Conservation (phyloP, 345 rosid genomes). For the Geranium rotundifolium region DNA sequence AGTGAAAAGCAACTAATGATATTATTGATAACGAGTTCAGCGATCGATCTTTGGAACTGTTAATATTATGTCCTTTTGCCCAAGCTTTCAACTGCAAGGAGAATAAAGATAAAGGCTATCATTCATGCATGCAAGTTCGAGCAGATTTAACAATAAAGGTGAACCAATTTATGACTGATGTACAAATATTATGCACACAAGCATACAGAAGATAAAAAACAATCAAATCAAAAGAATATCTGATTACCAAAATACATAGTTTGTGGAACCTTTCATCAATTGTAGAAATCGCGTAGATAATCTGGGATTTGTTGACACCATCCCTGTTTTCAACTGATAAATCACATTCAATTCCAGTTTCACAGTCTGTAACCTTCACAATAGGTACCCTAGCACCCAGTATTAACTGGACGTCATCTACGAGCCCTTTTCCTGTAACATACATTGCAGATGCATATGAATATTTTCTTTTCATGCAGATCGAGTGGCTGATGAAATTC, state of each 20-base stretch:
- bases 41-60: constrained; percentile 30
- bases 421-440: constrained; percentile 33
- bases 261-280: constrained; percentile 52
- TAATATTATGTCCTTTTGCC: constrained; percentile 42
- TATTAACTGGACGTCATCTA: constrained; percentile 26
- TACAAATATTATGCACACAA: neutral
- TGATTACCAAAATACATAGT: constrained; percentile 45
- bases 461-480: too few relatives aligned
- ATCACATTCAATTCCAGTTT: constrained; percentile 36
- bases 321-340: constrained; percentile 37
- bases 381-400: constrained; percentile 42
- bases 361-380: constrained; percentile 29
- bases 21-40: constrained; percentile 42
- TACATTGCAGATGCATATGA: neutral
- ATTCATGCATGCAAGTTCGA: neutral
- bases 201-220: neutral
- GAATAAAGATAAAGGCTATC: neutral
- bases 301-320: constrained; percentile 31
- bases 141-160: neutral
- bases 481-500: too few relatives aligned
- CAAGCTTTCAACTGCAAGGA: constrained; percentile 36
- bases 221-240: neutral
- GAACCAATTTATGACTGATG: neutral
- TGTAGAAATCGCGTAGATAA: constrained; percentile 28
- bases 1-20: constrained; percentile 40